Evolutionary conservation across 163 green algal species (phyloP).

Genomic region (Volvox carteri): DNA sequence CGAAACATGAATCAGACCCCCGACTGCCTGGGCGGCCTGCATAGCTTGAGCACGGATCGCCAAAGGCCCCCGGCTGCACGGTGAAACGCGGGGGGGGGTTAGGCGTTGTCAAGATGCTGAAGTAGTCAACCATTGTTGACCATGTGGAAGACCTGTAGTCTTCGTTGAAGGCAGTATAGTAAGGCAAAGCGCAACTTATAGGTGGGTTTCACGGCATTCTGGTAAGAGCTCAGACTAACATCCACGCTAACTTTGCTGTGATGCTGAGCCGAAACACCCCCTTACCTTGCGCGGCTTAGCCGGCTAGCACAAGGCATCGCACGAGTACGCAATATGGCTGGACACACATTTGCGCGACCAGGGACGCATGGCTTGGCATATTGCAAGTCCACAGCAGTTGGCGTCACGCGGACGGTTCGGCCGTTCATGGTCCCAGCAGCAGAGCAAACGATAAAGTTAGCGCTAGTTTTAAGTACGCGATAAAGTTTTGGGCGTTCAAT

Average conservation of each 20-base stretch:
- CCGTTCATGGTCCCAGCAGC: not conserved
- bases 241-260: not conserved
- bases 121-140: slow-evolving; percentile 1
- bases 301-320: not conserved
- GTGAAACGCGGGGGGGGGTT: not conserved
- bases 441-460: not conserved
- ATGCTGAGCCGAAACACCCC: not conserved
- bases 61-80: not conserved
- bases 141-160: not conserved
- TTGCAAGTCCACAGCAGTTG: not conserved
- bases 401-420: slow-evolving; percentile 2
- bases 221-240: too few relatives aligned
- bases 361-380: not conserved
- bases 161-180: not conserved
- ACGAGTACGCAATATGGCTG: not conserved
- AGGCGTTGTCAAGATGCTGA: not conserved
- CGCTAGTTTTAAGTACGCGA: too few relatives aligned
- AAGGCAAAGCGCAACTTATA: not conserved
- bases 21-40: slow-evolving; percentile 8
- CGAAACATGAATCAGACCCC: slow-evolving; percentile 26
- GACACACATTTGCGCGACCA: not conserved
- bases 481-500: too few relatives aligned
- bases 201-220: too few relatives aligned
- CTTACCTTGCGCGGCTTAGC: not conserved
- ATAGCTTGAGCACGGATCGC: not conserved